These are phyloP conservation scores for Dionaea muscipula DNA, from an alignment of 179 eudicot species.

Conservation along the genomic window DNA sequence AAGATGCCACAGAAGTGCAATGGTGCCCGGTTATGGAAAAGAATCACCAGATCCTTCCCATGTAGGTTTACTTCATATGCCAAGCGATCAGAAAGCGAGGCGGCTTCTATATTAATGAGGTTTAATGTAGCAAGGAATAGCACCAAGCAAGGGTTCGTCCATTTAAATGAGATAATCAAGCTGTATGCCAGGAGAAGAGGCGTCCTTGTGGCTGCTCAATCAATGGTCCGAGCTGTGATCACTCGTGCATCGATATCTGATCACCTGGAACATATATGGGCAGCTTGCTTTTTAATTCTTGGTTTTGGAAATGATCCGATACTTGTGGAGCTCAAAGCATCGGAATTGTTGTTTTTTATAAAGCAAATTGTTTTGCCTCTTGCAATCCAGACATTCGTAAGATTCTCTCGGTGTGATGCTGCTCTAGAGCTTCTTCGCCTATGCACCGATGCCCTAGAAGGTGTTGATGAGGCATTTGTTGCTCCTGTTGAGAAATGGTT, in stretches of 20 bases:
- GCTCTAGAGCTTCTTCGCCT: slow-evolving; percentile 76
- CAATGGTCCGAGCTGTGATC: slow-evolving; percentile 68
- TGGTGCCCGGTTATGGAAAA: slow-evolving; percentile 50
- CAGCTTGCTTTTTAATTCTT: slow-evolving; percentile 68
- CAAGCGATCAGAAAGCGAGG: slow-evolving; percentile 73
- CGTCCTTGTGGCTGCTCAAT: slow-evolving; percentile 50
- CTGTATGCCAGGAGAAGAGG: slow-evolving; percentile 69
- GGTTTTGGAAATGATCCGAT: slow-evolving; percentile 74
- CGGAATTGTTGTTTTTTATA: slow-evolving; percentile 55
- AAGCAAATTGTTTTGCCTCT: slow-evolving; percentile 72
- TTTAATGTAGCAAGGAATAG: slow-evolving; percentile 70
- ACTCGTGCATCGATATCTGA: slow-evolving; percentile 33
- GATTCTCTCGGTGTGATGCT: slow-evolving; percentile 64
- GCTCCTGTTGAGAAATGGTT: slow-evolving; percentile 80
- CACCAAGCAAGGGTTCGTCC: slow-evolving; percentile 49
- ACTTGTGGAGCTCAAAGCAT: slow-evolving; percentile 59
- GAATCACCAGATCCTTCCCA: slow-evolving; percentile 38
- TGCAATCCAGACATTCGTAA: slow-evolving; percentile 54
- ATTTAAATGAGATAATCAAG: slow-evolving; percentile 54
- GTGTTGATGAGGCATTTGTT: slow-evolving; percentile 70
- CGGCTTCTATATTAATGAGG: slow-evolving; percentile 62
- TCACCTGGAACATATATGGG: slow-evolving; percentile 73
- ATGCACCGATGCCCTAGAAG: slow-evolving; percentile 82
- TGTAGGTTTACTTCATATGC: slow-evolving; percentile 55
- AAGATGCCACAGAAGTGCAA: slow-evolving; percentile 59